Evolutionary conservation across 1,284 basidiomycete species (phyloP).

Genomic region (Microbotryomycetes sp.): DNA sequence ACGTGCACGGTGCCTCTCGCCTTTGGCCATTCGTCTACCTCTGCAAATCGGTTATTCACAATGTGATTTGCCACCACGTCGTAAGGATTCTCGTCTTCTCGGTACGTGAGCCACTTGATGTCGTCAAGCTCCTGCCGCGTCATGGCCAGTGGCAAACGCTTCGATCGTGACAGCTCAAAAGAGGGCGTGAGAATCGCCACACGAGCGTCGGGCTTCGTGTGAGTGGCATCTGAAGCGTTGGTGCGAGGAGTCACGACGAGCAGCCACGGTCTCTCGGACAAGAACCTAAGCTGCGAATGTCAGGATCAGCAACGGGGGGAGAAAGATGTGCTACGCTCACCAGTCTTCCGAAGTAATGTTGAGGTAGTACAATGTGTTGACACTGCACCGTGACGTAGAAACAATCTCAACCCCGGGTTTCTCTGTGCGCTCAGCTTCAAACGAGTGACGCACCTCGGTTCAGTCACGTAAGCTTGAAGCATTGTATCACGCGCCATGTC

Average conservation of each 20-base stretch:
- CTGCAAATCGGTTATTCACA: conserved; percentile 13
- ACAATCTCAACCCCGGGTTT: background rate
- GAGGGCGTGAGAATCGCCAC: conserved; percentile 58
- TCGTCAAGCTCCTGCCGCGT: conserved; percentile 43
- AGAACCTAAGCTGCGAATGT: conserved; percentile 57
- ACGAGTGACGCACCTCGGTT: conserved; percentile 9
- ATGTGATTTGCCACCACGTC: conserved; percentile 51
- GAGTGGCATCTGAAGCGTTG: conserved; percentile 46
- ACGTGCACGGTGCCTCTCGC: conserved; percentile 47
- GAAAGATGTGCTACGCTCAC: conserved; percentile 38
- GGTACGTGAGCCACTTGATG: conserved; percentile 60
- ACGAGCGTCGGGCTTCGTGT: conserved; percentile 19
- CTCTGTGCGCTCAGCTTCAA: too few relatives aligned
- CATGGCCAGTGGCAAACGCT: conserved; percentile 49
- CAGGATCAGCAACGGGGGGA: conserved; percentile 61
- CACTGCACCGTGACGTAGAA: conserved; percentile 18
- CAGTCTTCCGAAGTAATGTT: conserved; percentile 61
- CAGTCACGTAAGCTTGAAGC: conserved; percentile 12
- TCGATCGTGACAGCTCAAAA: conserved; percentile 69
- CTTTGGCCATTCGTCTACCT: background rate
- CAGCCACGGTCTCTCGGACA: conserved; percentile 71
- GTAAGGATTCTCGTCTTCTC: conserved; percentile 66
- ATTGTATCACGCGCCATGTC: background rate
- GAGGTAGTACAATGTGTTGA: conserved; percentile 62
- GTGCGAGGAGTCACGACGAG: conserved; percentile 55